A percentile compares a stretch with the other conserved stretches of the same genome.
These are phyloP conservation scores for Paxillus rubicundulus DNA, from an alignment of 768 basidiomycete species.

Conservation along the genomic window DNA sequence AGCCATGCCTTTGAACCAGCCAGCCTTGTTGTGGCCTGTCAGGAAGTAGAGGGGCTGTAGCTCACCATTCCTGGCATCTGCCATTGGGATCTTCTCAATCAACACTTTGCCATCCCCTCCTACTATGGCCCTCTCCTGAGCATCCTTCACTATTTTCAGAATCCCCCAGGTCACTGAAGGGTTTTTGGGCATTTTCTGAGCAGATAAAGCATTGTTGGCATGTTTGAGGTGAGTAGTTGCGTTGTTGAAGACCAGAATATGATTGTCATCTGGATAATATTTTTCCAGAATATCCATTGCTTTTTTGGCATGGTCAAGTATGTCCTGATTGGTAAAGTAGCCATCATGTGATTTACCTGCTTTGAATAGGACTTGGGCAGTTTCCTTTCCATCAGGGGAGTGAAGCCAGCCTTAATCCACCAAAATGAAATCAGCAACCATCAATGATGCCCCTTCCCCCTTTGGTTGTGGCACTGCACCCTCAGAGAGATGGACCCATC, in stretches of 20 bases:
- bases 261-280: slow-evolving; percentile 30
- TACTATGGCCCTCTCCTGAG: slow-evolving; percentile 13
- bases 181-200: slow-evolving; percentile 15
- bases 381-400: slow-evolving; percentile 19
- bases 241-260: slow-evolving; percentile 25
- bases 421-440: slow-evolving; percentile 38
- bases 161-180: slow-evolving; percentile 9
- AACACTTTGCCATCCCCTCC: slow-evolving; percentile 11
- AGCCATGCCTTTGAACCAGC: too few species aligned
- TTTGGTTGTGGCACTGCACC: slow-evolving; percentile 28
- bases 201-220: slow-evolving; percentile 18
- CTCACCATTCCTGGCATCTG: slow-evolving; percentile 4
- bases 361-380: slow-evolving; percentile 19
- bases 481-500: slow-evolving; percentile 27
- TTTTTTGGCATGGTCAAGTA: background rate
- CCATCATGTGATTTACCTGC: background rate
- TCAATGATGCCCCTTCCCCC: slow-evolving; percentile 34
- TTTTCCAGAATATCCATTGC: slow-evolving; percentile 21
- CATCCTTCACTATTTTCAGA: too few species aligned
- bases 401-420: slow-evolving; percentile 31
- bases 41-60: slow-evolving; percentile 24
- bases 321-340: background rate
- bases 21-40: slow-evolving; percentile 6
- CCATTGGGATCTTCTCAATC: slow-evolving; percentile 15
- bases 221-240: slow-evolving; percentile 26